Evolutionary conservation across 2,329 filamentous ascomycete species (phyloP), one percentile per base, ranked within the genome.

Genomic region (Epichloe hybrida): DNA sequence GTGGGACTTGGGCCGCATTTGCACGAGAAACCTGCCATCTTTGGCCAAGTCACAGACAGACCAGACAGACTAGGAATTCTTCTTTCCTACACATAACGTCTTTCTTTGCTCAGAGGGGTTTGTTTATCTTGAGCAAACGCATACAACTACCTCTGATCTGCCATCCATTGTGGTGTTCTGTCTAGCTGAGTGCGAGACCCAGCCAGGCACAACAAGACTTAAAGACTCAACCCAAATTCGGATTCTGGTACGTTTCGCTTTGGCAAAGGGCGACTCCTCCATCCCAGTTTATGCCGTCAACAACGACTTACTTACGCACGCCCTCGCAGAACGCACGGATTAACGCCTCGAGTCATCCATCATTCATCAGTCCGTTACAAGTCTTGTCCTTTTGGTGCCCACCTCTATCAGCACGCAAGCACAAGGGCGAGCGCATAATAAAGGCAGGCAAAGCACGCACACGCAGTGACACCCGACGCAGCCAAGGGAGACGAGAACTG

Each of bases 1-100:
- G 39, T 51, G 45, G 35, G 35, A 51, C 45, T 51, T 51, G 50
- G 50, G 50, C 50, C 34, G 50, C 50, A 38, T 41, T 44, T 44
- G 45, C 49, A 40, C 27, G 41, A 27, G 41, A 4, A 43, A 43
- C 41, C n/a, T 13, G 41, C 41, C 41, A 43, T 43, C 41, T 43
- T 39, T 17, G 38, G 21, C 9, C 21, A 11, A 27, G 21, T 13
- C 41, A 27, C 41, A 43, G 6, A 23, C 11, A 43, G 6, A 23
- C 11, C 41, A 43, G 6, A 23, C 11, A 43, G 6, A 23, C 11
- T 21, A 23, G 15, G 27, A 8, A 13, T 23, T 43, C 41, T 43
- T 43, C 13, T 21, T 43, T 43, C 15, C 9, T 12, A 6, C 41
- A 43, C 41, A 12, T 9, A 9, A 23, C 41, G 21, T 43, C 41